Evolutionary conservation across 1,284 basidiomycete genomes (phyloP), one percentile per base, ranked within the genome.

Genomic region (Trametes hirsuta): DNA sequence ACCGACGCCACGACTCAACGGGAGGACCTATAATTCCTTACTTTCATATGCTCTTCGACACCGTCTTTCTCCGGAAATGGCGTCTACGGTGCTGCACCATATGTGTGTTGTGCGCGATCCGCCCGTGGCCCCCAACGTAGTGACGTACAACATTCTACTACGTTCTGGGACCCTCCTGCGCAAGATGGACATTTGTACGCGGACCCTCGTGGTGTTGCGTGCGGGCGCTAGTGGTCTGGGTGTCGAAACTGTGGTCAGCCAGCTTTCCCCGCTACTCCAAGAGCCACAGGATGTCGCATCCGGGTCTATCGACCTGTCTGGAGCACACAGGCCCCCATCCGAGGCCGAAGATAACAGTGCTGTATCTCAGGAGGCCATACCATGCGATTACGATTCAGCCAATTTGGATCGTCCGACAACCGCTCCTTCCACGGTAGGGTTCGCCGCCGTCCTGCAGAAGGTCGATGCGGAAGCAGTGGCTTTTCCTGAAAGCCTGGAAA

Each of bases 31-130:
- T 73, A 88, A 91, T 69, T 66, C 84, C 0, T 80, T 93, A 25
- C 66, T 93, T 2, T 79, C 86, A 59, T 91, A 91, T 71, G 74
- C 86, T 1, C 76, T 93, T 37, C 81, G 81, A 1, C 79, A 88
- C 63, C 81, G 82, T n/a, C 72, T 80, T 35, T 85, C 85, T 2
- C 73, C 81, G 9, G 57, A 64, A 0, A 73, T 83, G 24, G 87
- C 83, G 0, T 69, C 78, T 6, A 63, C 68, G 9, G 71, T 91
- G 5, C 68, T 90, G 15, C 65, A 80, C 8, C 82, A 88, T 61
- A 88, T 90, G 85, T 73, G 73, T 25, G 66, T 72, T 14, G 58
- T 74, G 4, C 78, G 81, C 22, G 53, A 74, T 2, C 75, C 76
- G 4, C 70, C 75, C 5, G 65, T 84, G 10, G 59, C 71, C 25